A percentile compares a stretch with the other conserved stretches of the same genome.
Conservation (phyloP, 2,329 filamentous ascomycete species). For the Beauveria scarabaeidicola region DNA sequence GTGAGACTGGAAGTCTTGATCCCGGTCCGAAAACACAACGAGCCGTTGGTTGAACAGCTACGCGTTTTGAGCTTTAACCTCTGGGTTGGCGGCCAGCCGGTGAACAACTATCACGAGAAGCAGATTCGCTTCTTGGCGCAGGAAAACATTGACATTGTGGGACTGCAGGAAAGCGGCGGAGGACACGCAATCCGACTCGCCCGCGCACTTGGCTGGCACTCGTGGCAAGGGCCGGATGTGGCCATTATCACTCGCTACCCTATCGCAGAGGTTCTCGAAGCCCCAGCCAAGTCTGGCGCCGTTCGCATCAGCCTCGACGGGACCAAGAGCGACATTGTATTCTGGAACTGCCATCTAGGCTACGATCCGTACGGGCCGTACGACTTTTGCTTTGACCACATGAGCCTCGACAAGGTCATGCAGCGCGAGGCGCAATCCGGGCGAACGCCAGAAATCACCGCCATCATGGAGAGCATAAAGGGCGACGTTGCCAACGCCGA, state of each 20-base stretch:
- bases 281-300: conserved; percentile 21
- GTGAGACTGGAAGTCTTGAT: conserved; percentile 23
- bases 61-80: conserved; percentile 31
- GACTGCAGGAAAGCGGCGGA: conserved; percentile 28
- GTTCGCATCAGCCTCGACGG: conserved; percentile 29
- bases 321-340: conserved; percentile 21
- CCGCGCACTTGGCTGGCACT: conserved; percentile 31
- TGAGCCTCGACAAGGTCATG: conserved; percentile 25
- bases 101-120: conserved; percentile 30
- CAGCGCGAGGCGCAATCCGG: conserved; percentile 26
- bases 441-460: conserved; percentile 30
- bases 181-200: conserved; percentile 25
- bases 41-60: conserved; percentile 25
- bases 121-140: conserved; percentile 28
- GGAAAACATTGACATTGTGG: conserved; percentile 27
- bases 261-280: conserved; percentile 22
- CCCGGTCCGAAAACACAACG: conserved; percentile 20
- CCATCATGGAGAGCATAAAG: conserved; percentile 27
- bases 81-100: conserved; percentile 29
- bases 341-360: conserved; percentile 30
- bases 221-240: conserved; percentile 25
- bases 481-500: conserved; percentile 23
- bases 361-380: conserved; percentile 34
- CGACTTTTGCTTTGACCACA: conserved; percentile 32
- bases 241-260: conserved; percentile 32